Conservation (phyloP, 2,329 filamentous ascomycete genomes). For the Fusarium sp. region DNA sequence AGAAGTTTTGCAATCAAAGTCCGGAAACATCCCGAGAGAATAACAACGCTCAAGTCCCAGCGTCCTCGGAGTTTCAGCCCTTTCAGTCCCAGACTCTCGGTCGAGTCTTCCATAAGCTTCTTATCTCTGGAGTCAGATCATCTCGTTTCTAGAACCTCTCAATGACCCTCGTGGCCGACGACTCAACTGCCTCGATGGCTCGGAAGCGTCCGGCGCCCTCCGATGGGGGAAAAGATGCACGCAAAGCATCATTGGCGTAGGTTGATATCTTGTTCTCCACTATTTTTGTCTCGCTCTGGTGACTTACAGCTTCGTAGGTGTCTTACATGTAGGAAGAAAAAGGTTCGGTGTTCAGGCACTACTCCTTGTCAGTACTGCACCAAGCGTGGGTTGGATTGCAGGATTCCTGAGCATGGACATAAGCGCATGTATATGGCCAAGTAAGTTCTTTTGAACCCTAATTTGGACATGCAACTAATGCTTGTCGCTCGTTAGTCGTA, state of each 20-base stretch:
- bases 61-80: conserved; percentile 13
- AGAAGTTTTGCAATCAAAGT: background rate
- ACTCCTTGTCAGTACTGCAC: conserved; percentile 41
- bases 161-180: conserved; percentile 25
- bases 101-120: conserved; percentile 17
- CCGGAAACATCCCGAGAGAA: conserved; percentile 33
- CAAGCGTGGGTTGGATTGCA: conserved; percentile 41
- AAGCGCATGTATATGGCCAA: conserved; percentile 43
- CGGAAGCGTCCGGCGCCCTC: conserved; percentile 36
- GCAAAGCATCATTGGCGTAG: conserved; percentile 42
- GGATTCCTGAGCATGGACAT: conserved; percentile 42
- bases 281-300: background rate
- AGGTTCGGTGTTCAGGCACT: conserved; percentile 41
- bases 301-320: conserved; percentile 24
- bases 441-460: conserved; percentile 10
- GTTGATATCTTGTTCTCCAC: conserved; percentile 23
- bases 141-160: background rate
- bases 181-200: conserved; percentile 34
- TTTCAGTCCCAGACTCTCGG: conserved; percentile 11
- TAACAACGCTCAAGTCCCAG: conserved; percentile 28
- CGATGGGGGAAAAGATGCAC: conserved; percentile 35
- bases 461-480: background rate
- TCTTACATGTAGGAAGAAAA: conserved; percentile 43
- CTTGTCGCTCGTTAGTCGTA: conserved; percentile 18
- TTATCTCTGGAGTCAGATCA: background rate